Conservation (phyloP, 2,329 filamentous ascomycete species). For the Aspergillus spinulosporus region DNA sequence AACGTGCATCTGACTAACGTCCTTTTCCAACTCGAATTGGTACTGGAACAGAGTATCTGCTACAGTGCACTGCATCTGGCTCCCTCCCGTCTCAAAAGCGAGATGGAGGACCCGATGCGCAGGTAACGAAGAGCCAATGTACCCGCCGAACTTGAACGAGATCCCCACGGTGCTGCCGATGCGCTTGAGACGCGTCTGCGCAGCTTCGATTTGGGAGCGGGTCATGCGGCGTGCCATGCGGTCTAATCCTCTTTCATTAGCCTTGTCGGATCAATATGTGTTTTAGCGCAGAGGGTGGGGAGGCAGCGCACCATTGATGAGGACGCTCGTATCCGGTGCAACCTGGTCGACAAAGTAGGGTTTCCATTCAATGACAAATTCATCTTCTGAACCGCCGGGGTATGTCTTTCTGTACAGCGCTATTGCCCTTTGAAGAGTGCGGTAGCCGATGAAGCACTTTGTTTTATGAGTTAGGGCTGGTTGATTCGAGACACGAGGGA, state of each 20-base stretch:
- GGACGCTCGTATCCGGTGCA: conserved; percentile 15
- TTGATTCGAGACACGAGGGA: too few relatives aligned
- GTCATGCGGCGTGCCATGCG: conserved; percentile 24
- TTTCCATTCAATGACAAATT: conserved; percentile 37
- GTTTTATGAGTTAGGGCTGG: too few relatives aligned
- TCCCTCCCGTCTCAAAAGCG: neutral
- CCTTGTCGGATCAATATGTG: neutral
- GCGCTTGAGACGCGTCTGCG: conserved; percentile 22
- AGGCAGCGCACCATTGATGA: conserved; percentile 15
- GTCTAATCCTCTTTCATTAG: conserved; percentile 10
- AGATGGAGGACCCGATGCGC: conserved; percentile 22
- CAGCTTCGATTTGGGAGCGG: conserved; percentile 16
- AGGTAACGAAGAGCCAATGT: conserved; percentile 22
- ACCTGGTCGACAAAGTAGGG: conserved; percentile 41
- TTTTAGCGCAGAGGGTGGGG: neutral
- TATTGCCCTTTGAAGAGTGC: conserved; percentile 41
- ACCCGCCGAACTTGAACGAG: conserved; percentile 22
- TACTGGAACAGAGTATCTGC: conserved; percentile 21
- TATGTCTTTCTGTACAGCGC: conserved; percentile 43
- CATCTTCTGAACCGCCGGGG: conserved; percentile 38
- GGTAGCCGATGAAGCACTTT: conserved; percentile 46
- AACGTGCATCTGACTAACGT: conserved; percentile 19
- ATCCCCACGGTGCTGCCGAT: conserved; percentile 19
- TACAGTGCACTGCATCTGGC: conserved; percentile 8
- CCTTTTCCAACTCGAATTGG: conserved; percentile 25